phyloP scores from a whole-genome alignment of 306 rosid species.

The Medicago ruthenica region DNA sequence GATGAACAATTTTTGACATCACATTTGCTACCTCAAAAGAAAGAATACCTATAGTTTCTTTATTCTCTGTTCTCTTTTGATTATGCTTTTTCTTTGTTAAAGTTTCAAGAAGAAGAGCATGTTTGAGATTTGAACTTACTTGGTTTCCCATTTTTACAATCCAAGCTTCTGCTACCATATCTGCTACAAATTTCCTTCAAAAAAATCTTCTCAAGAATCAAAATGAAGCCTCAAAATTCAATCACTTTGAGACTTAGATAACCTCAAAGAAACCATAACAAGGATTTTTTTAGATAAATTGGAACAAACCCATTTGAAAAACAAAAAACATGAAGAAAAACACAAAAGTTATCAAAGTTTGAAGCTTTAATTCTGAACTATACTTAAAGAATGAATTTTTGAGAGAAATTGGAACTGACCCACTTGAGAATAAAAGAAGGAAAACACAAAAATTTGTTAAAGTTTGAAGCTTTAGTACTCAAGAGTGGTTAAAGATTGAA shows the following conservation, averaged over 20 bases:
- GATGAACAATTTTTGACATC: slow-evolving; percentile 80
- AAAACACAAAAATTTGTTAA: slow-evolving; percentile 24
- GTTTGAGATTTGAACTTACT: slow-evolving; percentile 81
- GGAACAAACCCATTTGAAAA: slow-evolving; percentile 36
- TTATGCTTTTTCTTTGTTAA: slow-evolving; percentile 62
- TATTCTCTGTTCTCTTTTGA: slow-evolving; percentile 36
- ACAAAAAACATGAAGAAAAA: slow-evolving; percentile 10
- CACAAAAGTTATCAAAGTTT: slow-evolving; percentile 24
- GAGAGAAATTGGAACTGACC: slow-evolving; percentile 36
- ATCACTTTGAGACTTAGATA: slow-evolving; percentile 3
- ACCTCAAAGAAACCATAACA: slow-evolving; percentile 21
- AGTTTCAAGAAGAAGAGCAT: slow-evolving; percentile 72
- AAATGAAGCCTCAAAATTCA: slow-evolving; percentile 21
- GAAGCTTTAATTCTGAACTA: slow-evolving; percentile 24
- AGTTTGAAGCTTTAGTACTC: slow-evolving; percentile 32
- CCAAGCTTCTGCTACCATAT: slow-evolving; percentile 95
- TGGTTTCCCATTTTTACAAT: slow-evolving; percentile 91
- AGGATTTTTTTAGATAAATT: neutral
- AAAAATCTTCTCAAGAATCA: slow-evolving; percentile 1
- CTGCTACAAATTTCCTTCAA: slow-evolving; percentile 39
- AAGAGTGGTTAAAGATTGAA: neutral
- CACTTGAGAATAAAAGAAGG: slow-evolving; percentile 15
- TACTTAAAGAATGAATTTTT: neutral
- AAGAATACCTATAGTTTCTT: slow-evolving; percentile 74
- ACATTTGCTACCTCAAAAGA: slow-evolving; percentile 90